Percentiles rank a stretch among this genome's conserved stretches.
Evolutionary conservation across 345 rosid species (phyloP).

Genomic region (Eucalyptus pauciflora): DNA sequence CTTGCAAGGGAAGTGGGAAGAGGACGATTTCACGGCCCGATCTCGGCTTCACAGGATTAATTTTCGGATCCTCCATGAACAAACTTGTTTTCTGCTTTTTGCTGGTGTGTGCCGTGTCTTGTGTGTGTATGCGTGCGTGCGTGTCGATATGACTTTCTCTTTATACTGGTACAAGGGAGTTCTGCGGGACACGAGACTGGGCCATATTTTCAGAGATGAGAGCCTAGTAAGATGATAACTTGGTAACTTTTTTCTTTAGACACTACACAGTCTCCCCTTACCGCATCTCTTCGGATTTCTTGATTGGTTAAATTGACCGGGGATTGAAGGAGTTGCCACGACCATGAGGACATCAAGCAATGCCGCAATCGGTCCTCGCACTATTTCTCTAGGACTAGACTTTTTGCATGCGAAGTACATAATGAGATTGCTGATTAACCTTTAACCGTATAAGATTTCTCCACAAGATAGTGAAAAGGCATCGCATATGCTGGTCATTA

Average conservation of each 20-base stretch:
- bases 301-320: background rate
- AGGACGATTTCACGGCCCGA: slow-evolving; percentile 19
- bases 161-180: background rate
- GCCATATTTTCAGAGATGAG: background rate
- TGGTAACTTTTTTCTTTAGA: background rate
- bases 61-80: background rate
- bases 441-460: background rate
- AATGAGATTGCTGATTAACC: background rate
- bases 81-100: background rate
- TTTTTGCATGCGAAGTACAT: background rate
- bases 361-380: background rate
- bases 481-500: background rate
- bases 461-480: background rate
- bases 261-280: background rate
- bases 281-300: background rate
- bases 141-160: background rate
- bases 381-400: background rate
- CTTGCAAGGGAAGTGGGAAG: slow-evolving; percentile 46
- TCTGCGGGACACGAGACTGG: background rate
- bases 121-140: background rate
- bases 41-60: background rate
- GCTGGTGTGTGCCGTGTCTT: background rate
- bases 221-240: background rate
- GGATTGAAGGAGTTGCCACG: background rate
- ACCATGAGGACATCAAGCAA: background rate